Base-by-base conservation (phyloP, 2,329 filamentous ascomycete species). In the Hymenoscyphus occultus region DNA sequence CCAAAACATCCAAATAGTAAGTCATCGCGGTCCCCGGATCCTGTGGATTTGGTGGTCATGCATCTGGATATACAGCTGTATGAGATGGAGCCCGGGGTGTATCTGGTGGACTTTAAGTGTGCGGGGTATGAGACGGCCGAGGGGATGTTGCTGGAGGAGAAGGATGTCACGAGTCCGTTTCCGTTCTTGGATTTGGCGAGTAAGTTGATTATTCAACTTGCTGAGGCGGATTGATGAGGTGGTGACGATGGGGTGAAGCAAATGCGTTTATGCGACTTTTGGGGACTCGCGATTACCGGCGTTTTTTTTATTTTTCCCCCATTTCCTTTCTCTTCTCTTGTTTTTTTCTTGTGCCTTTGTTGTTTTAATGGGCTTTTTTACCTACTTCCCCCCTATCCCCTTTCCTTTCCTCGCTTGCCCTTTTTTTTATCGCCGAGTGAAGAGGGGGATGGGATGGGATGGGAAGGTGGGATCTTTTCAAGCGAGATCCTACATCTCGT, bases 71-170 rank as follows among this genome's bases (percentile, higher is more conserved):
- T 99, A 69, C 95, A 97, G 76, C 89, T 97, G 61, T 97, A 97
- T 78, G 90, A 93, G 75, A 93, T 98, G 81, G 94, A 98, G 77
- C 87, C 88, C 65, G 90, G 91, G 63, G 94, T 95, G 70, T 98
- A 94, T 77, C 89, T 99, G 68, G 95, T 99, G 59, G 95, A 99
- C 77, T 99, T 99, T 83, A 98, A 97, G 77, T 98, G 94, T 77
- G 93, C 95, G 14, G 95, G 95, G 22, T 99, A 99, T 78, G 95
- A 99, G 80, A 92, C 84, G 58, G 74, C 81, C 13, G 82, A 95
- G 63, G 89, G 94, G 59, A 86, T 89, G 70, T 80, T 90, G 60
- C 80, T 93, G 60, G 92, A 95, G 73, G 93, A 97, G 79, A 98
- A 98, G 83, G 91, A 96, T 74, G 92, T 97, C 68, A 94, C 92